phyloP scores from a whole-genome alignment of 495 filamentous ascomycete genomes.

The Daldinia decipiens region DNA sequence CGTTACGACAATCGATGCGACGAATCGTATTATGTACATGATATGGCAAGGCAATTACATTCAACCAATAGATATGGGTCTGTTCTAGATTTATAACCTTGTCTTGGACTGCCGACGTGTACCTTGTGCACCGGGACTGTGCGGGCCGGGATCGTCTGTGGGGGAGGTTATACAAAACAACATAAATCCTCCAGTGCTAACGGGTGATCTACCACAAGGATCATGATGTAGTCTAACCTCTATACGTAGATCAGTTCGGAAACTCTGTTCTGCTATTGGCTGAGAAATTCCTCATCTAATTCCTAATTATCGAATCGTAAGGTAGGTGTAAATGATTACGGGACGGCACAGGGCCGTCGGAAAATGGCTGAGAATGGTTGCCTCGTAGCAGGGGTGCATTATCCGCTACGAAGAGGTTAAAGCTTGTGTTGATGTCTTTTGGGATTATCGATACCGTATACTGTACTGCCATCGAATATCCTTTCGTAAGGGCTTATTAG shows the following conservation, averaged over 20 bases:
- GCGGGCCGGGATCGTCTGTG: slow-evolving; percentile 11
- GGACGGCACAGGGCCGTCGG: not conserved
- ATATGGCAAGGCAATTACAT: not conserved
- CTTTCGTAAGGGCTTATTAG: not conserved
- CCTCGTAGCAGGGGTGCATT: not conserved
- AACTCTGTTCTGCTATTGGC: not conserved
- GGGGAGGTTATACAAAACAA: not conserved
- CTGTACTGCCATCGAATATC: not conserved
- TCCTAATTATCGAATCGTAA: not conserved
- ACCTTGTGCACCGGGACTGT: slow-evolving; percentile 9
- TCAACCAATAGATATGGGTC: not conserved
- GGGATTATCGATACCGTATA: not conserved
- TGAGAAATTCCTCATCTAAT: not conserved
- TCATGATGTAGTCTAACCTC: not conserved
- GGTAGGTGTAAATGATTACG: not conserved
- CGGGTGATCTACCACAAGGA: slow-evolving; percentile 13
- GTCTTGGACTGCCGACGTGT: not conserved
- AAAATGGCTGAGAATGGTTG: not conserved
- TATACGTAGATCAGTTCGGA: not conserved
- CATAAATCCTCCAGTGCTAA: not conserved
- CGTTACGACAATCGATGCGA: not conserved
- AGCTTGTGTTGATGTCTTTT: not conserved
- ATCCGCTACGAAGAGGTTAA: not conserved
- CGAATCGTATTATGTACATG: not conserved
- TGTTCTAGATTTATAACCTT: not conserved